Evolutionary conservation across 768 basidiomycete genomes (phyloP).

Genomic region (Tulasnella sp.): DNA sequence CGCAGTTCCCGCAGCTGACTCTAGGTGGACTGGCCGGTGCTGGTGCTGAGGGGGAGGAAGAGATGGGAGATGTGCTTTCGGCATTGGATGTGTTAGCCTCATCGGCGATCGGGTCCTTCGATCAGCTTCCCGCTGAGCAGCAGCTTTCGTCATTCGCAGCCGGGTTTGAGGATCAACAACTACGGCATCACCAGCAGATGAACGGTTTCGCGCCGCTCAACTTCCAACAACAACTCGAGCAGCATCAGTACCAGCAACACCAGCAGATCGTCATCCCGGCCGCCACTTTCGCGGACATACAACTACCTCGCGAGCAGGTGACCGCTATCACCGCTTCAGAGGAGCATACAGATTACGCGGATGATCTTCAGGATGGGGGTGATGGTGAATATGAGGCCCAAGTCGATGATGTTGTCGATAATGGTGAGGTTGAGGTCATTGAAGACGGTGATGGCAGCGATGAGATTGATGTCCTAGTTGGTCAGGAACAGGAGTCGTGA

Average conservation of each 20-base stretch:
- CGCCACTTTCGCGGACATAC: constrained; percentile 27
- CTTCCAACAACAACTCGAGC: too few species aligned
- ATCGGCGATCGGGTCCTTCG: background rate
- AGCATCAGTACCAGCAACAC: constrained; percentile 27
- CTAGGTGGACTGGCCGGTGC: background rate
- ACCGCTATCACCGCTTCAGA: too few species aligned
- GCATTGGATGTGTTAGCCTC: background rate
- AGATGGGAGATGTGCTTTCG: background rate
- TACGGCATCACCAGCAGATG: constrained; percentile 97
- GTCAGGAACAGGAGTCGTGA: too few species aligned
- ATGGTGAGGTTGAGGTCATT: too few species aligned
- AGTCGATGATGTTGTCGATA: too few species aligned
- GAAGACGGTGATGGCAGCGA: too few species aligned
- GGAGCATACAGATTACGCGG: too few species aligned
- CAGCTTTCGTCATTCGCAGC: background rate
- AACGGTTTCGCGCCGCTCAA: too few species aligned
- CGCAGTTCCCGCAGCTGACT: background rate
- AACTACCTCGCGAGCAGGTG: too few species aligned
- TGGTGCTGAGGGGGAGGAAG: background rate
- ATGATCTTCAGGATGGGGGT: too few species aligned
- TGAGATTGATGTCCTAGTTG: too few species aligned
- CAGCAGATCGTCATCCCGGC: constrained; percentile 99
- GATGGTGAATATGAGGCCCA: too few species aligned
- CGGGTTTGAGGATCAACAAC: constrained; percentile 62
- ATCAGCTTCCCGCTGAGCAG: background rate